These are phyloP conservation scores for Ophiocordyceps camponoti-leonardi DNA, from an alignment of 2,329 filamentous ascomycete species.

Conservation along the genomic window DNA sequence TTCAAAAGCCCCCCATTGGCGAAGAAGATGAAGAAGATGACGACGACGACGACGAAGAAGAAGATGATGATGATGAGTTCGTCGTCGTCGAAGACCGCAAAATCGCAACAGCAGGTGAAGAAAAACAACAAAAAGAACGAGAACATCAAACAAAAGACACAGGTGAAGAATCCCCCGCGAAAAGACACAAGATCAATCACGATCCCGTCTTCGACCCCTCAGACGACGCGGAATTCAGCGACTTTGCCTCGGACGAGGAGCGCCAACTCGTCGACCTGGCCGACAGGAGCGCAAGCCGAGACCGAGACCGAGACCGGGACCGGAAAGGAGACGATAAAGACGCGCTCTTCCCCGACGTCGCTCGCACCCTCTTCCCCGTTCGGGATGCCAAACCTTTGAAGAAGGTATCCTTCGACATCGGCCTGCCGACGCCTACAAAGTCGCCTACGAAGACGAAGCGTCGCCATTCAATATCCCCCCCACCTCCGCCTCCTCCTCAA, in stretches of 20 bases:
- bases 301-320: slow-evolving; percentile 4
- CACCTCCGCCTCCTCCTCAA: background rate
- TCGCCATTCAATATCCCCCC: too few species aligned
- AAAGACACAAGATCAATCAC: slow-evolving; percentile 1
- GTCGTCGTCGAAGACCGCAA: slow-evolving; percentile 7
- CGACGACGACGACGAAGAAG: slow-evolving; percentile 11
- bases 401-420: slow-evolving; percentile 14
- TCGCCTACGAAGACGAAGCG: background rate
- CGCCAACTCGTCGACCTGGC: slow-evolving; percentile 16
- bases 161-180: too few species aligned
- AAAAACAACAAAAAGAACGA: too few species aligned
- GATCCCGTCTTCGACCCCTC: background rate
- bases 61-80: slow-evolving; percentile 13
- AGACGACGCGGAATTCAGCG: slow-evolving; percentile 11
- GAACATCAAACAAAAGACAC: too few species aligned
- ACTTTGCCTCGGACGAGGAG: slow-evolving; percentile 21
- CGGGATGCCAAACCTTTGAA: slow-evolving; percentile 11
- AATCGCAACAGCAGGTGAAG: too few species aligned
- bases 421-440: background rate
- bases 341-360: slow-evolving; percentile 11
- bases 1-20: background rate
- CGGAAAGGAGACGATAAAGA: slow-evolving; percentile 1
- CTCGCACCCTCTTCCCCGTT: slow-evolving; percentile 15
- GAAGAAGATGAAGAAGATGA: slow-evolving; percentile 11
- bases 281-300: slow-evolving; percentile 16